phyloP scores from a whole-genome alignment of 1,284 basidiomycete species.

The Vanrija humicola region DNA sequence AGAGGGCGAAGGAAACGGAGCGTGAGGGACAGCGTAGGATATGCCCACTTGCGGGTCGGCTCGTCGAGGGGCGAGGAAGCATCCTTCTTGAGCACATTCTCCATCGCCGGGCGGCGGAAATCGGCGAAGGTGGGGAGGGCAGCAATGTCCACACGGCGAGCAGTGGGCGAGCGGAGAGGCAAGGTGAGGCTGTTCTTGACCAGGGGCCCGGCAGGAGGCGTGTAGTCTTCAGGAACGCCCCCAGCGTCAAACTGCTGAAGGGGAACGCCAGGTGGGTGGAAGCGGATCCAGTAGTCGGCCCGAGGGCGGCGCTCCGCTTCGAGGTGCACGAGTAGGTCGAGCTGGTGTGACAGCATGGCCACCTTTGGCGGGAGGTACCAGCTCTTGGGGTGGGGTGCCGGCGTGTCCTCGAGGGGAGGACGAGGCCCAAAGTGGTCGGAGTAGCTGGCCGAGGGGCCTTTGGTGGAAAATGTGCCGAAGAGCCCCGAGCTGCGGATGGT shows the following conservation, averaged over 20 bases:
- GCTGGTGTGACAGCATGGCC: neutral
- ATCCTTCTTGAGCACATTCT: neutral
- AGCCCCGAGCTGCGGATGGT: neutral
- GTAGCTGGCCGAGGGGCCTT: neutral
- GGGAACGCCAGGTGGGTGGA: neutral
- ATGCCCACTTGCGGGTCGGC: neutral
- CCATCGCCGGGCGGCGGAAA: neutral
- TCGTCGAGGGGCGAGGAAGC: neutral
- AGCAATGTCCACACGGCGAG: neutral
- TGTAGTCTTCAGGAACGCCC: neutral
- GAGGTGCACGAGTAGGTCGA: neutral
- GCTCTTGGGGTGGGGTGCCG: neutral
- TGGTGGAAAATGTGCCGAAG: neutral
- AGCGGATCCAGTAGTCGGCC: neutral
- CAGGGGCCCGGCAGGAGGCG: neutral
- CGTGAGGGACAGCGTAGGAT: neutral
- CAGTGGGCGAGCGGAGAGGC: neutral
- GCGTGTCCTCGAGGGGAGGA: neutral
- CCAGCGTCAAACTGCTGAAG: neutral
- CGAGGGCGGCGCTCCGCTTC: neutral
- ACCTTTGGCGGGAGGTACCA: neutral
- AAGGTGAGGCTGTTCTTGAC: neutral
- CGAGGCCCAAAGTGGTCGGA: neutral
- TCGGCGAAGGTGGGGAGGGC: neutral
- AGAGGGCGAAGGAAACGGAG: neutral